Evolutionary conservation across 75 land plant genomes (phyloP), one percentile per base, ranked within the genome.

Genomic region (Adiantum capillusveneris): DNA sequence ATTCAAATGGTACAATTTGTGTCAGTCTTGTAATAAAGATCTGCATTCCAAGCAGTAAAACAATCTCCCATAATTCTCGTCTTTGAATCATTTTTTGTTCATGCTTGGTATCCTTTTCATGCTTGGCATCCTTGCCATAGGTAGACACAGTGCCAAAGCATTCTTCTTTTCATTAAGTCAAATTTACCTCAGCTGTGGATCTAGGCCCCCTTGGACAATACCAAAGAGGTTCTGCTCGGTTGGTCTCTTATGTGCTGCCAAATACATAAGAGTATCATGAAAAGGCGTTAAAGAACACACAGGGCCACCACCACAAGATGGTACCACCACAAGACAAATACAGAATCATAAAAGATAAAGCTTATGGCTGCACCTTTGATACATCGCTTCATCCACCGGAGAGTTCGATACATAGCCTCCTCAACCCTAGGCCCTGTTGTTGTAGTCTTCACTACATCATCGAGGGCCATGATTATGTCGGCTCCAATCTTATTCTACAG

Each of bases 391-490:
- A 95, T 87, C 99, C 99, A 95, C 31, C 99, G 76, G 42, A 95
- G 79, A 57, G 99, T 95, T 11, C 99, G 88, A 53, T 95, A 78
- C 97, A 87, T 95, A 51, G 99, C 97, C 70, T 95, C 99, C 81
- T 95, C 97, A 61, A 95, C 79, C 54, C 99, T 61, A 63, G 99
- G 99, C 62, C 99, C 99, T 25, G 97, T 84, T 51, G 80, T 90
- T 16, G 99, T 95, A 1, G 97, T 95, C 64, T 72, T 90, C 50
- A 95, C 92, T 59, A 95, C 99, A 82, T 95, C 99, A 79, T 95
- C 99, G 50, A 95, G 84, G 28, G 99, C 99, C 99, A 95, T 95
- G 18, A 95, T 95, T 26, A 95, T 90, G 67, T 95, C 97, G 28
- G 99, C 99, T 45, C 99, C 99, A 67, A 95, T 95, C 79, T 84